Evolutionary conservation across 176 grass and related monocot genomes (phyloP), one percentile per base, ranked within the genome.

Genomic region (Aegilops tauschii): DNA sequence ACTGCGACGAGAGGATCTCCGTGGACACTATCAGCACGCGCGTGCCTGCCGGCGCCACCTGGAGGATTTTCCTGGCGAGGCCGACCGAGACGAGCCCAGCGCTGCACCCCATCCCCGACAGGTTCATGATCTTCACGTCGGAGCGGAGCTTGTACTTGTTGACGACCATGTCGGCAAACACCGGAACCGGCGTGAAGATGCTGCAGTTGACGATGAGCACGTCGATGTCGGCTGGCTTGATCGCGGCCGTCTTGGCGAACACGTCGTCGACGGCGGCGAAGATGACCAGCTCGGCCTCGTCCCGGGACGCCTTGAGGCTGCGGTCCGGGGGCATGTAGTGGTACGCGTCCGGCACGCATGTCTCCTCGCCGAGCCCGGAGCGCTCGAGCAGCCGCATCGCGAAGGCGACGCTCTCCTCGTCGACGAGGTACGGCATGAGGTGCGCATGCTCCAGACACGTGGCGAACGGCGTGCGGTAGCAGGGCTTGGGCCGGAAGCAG

Each of bases 101-200:
- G 72, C 86, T 89, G 82, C 86, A 86, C 16, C 75, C 91, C 91
- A 93, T 93, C 75, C 91, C 91, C 25, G 88, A 87, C 47, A 93
- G 88, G 85, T 82, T 93, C 7, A 87, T 79, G 76, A 28, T 88
- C 72, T 85, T 80, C 40, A 93, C 85, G 62, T 93, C 85, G 78
- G 42, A 1, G 5, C 91, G 81, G 23, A 93, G 82, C 49, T 27
- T 21, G 54, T 59, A 59, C 54, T 59, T 59, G 54, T 59, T 20
- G 54, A 59, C 54, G 54, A 59, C 54, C 61, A 90, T 85, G 82
- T 89, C 81, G 1, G 85, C 20, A 70, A 93, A 89, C 23, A 89
- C 89, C 2, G 91, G 88, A 10, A 77, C 79, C 3, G 91, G 88
- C 40, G 81, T 59, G 54, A 59, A 59, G 54, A 59, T 59, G 18